A percentile compares a stretch with the other conserved stretches of the same genome.
Conservation (phyloP, 1,284 basidiomycete genomes). For the Sporisorium reilianum region DNA sequence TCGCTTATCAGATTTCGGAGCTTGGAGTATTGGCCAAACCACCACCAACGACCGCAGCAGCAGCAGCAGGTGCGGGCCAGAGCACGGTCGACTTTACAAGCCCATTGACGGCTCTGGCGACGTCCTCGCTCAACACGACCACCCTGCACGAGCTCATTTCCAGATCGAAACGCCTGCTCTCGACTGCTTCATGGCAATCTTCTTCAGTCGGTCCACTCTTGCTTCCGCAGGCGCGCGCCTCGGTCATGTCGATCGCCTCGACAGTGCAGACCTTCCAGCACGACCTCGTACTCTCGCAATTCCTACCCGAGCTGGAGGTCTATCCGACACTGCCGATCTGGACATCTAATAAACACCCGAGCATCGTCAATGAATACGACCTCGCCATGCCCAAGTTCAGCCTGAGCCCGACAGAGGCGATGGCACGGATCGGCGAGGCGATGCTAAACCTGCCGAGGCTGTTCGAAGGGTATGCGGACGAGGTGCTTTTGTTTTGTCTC, state of each 20-base stretch:
- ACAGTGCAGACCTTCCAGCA: constrained; percentile 83
- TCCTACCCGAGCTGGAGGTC: constrained; percentile 79
- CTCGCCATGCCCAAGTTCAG: constrained; percentile 92
- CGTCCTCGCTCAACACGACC: constrained; percentile 35
- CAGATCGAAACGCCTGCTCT: constrained; percentile 26
- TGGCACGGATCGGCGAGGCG: constrained; percentile 90
- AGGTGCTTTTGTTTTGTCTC: constrained; percentile 80
- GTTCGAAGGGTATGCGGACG: constrained; percentile 93
- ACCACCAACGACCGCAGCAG: background rate
- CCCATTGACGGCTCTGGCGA: constrained; percentile 19
- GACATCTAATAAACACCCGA: constrained; percentile 70
- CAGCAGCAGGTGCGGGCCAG: background rate
- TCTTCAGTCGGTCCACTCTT: constrained; percentile 66
- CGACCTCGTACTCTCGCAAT: constrained; percentile 83
- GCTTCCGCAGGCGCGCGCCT: constrained; percentile 75
- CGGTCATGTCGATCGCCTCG: constrained; percentile 78
- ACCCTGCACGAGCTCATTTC: constrained; percentile 23
- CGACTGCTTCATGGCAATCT: constrained; percentile 17
- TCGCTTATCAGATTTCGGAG: constrained; percentile 44
- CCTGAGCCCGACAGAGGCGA: constrained; percentile 85
- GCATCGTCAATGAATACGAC: constrained; percentile 72
- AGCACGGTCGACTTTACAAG: constrained; percentile 21
- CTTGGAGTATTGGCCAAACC: constrained; percentile 14
- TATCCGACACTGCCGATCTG: constrained; percentile 82
- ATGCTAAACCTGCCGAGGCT: constrained; percentile 90